Evolutionary conservation across 805 yeast genomes (phyloP).

Genomic region (Ogataea henricii): DNA sequence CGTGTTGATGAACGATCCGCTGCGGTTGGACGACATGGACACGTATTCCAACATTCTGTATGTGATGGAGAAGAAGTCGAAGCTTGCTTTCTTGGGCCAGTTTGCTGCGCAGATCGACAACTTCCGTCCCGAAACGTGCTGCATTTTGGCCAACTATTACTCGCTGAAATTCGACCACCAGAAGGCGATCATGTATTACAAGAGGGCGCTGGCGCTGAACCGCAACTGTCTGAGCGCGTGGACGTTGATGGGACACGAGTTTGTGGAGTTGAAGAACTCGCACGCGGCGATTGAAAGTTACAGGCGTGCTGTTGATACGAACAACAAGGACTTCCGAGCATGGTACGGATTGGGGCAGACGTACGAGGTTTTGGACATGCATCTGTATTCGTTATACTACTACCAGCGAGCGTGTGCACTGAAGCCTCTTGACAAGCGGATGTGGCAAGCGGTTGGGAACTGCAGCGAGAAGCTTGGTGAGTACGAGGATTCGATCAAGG

Average conservation of each 20-base stretch:
- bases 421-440: conserved; percentile 85
- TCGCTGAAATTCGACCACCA: conserved; percentile 92
- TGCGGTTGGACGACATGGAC: conserved; percentile 87
- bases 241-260: conserved; percentile 99
- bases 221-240: conserved; percentile 85
- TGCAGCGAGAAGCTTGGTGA: conserved; percentile 82
- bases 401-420: conserved; percentile 88
- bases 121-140: conserved; percentile 92
- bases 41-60: conserved; percentile 92
- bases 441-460: conserved; percentile 95
- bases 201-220: conserved; percentile 82
- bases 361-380: conserved; percentile 95
- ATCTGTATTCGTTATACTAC: conserved; percentile 85
- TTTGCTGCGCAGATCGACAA: conserved; percentile 78
- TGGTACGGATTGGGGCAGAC: conserved; percentile 99
- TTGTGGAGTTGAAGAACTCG: conserved; percentile 91
- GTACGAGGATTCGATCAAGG: conserved; percentile 70
- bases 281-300: conserved; percentile 98
- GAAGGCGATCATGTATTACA: conserved; percentile 89
- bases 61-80: conserved; percentile 87
- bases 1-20: conserved; percentile 73
- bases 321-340: conserved; percentile 86
- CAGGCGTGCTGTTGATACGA: conserved; percentile 88
- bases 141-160: conserved; percentile 91
- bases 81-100: conserved; percentile 85